These are phyloP conservation scores for Angomonas deanei DNA, from an alignment of 208 protist species.

Conservation along the genomic window DNA sequence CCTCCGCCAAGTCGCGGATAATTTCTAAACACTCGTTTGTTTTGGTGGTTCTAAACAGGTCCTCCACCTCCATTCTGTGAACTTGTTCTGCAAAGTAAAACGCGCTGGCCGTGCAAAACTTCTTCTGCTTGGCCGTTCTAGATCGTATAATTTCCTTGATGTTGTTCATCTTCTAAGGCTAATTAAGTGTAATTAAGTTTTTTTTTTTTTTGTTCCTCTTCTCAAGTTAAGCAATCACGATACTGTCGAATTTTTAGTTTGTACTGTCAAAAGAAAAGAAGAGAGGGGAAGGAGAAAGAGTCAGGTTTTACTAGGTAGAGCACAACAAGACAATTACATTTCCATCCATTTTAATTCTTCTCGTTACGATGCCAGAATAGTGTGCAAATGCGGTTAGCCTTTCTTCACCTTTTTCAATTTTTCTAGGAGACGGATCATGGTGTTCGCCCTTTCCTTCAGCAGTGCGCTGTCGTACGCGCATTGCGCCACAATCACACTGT, in stretches of 20 bases:
- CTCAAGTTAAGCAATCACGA: background rate
- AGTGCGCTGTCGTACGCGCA: conserved; percentile 30
- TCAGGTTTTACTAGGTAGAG: too few relatives aligned
- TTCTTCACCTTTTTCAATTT: too few relatives aligned
- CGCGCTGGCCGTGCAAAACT: conserved; percentile 54
- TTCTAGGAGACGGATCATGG: conserved; percentile 34
- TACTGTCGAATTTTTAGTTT: background rate
- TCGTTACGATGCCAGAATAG: too few relatives aligned
- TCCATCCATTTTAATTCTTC: too few relatives aligned
- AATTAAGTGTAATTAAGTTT: background rate
- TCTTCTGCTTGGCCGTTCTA: background rate
- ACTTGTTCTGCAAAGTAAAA: conserved; percentile 47
- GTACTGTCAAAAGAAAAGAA: too few relatives aligned
- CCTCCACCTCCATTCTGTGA: conserved; percentile 16
- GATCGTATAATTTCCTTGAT: background rate
- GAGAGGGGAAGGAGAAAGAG: too few relatives aligned
- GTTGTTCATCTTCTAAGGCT: background rate
- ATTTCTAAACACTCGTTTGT: conserved; percentile 7
- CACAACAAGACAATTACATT: too few relatives aligned
- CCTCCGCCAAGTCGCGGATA: conserved; percentile 63
- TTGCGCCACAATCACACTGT: conserved; percentile 61
- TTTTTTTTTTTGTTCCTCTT: background rate
- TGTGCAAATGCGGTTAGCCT: too few relatives aligned
- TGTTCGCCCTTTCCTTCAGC: conserved; percentile 7
- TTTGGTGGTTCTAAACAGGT: background rate